Evolutionary conservation across 768 basidiomycete species (phyloP).

Genomic region (Boletales sp.): DNA sequence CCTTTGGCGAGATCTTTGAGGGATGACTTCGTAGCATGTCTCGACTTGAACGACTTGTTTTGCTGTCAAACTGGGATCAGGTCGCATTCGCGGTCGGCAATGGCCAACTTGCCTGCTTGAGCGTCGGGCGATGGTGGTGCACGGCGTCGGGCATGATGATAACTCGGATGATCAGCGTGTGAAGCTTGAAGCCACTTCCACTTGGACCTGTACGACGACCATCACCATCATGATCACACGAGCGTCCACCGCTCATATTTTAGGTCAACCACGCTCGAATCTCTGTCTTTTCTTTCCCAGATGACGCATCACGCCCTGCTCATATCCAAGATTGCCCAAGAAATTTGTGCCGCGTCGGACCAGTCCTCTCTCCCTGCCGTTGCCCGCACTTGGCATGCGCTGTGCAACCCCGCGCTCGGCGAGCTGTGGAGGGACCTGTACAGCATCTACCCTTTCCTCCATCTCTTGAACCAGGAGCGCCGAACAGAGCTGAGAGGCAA

Average conservation of each 20-base stretch:
- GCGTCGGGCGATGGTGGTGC: conserved; percentile 72
- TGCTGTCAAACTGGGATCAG: conserved; percentile 40
- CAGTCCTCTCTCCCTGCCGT: conserved; percentile 17
- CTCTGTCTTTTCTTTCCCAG: not conserved
- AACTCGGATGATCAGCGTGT: not conserved
- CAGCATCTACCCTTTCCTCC: conserved; percentile 18
- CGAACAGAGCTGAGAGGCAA: conserved; percentile 10
- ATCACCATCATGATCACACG: conserved; percentile 5
- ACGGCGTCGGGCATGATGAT: conserved; percentile 38
- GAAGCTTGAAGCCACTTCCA: no score
- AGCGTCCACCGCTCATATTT: not conserved
- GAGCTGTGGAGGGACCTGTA: conserved; percentile 23
- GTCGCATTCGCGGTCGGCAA: not conserved
- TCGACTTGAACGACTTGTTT: conserved; percentile 93
- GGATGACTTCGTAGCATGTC: conserved; percentile 81
- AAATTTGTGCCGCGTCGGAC: conserved; percentile 15
- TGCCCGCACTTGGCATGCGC: conserved; percentile 21
- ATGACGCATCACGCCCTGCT: conserved; percentile 22
- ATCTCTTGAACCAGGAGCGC: conserved; percentile 6
- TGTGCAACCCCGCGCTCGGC: conserved; percentile 22
- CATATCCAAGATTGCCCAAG: conserved; percentile 18
- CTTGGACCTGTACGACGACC: not conserved
- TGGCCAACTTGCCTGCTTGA: conserved; percentile 66
- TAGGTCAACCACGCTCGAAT: conserved; percentile 13
- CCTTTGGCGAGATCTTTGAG: conserved; percentile 87